Conservation (phyloP, 2,329 filamentous ascomycete species). For the Botrytis aclada region DNA sequence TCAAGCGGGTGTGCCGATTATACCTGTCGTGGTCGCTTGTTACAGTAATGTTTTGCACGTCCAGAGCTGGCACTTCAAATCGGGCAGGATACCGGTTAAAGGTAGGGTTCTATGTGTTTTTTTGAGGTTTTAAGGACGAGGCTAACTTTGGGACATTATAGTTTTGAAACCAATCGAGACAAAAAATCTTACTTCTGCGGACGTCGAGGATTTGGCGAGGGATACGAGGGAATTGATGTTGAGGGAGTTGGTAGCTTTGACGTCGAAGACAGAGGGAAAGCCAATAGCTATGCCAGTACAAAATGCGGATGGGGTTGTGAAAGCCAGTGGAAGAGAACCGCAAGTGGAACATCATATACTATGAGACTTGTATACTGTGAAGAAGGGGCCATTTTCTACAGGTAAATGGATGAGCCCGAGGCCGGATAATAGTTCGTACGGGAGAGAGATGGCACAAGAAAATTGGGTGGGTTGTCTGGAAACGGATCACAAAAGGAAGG, state of each 20-base stretch:
- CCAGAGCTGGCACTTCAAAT: conserved; percentile 61
- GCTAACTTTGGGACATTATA: conserved; percentile 37
- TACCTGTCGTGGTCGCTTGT: conserved; percentile 79
- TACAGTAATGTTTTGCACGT: conserved; percentile 71
- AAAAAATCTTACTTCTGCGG: conserved; percentile 65
- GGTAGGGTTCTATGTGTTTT: conserved; percentile 47
- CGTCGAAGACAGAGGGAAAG: conserved; percentile 48
- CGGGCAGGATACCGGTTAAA: conserved; percentile 71
- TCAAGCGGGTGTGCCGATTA: conserved; percentile 88
- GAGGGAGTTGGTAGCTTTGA: conserved; percentile 56
- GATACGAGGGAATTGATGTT: conserved; percentile 74
- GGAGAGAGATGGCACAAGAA: neutral
- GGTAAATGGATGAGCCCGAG: neutral
- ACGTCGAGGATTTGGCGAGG: conserved; percentile 71
- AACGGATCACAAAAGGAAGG: neutral
- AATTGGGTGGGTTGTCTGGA: neutral
- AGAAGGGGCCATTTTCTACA: neutral
- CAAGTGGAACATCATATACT: conserved; percentile 19
- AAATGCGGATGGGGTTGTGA: conserved; percentile 29
- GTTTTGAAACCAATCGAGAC: conserved; percentile 82
- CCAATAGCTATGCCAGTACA: conserved; percentile 34
- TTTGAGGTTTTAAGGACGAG: neutral
- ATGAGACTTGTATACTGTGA: neutral
- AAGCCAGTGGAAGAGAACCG: conserved; percentile 33
- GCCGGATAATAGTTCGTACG: neutral